These are phyloP conservation scores for Phytopythium helicoides DNA, from an alignment of 352 stramenopile species.

Conservation along the genomic window DNA sequence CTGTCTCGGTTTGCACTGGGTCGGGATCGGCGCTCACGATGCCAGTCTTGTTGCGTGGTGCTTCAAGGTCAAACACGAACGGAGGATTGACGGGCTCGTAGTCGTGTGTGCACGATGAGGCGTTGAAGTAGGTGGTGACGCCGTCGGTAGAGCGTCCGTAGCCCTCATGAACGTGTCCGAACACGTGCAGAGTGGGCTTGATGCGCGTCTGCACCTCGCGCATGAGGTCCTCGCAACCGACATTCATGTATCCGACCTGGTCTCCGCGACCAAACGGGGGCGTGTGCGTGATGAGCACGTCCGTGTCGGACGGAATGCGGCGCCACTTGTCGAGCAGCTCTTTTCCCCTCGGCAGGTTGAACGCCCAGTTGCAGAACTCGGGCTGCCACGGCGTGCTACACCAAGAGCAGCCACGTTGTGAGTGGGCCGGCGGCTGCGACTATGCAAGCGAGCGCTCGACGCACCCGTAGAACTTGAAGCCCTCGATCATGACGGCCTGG, in stretches of 20 bases:
- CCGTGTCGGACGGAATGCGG: constrained; percentile 53
- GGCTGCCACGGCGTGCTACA: constrained; percentile 69
- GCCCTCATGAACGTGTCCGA: constrained; percentile 90
- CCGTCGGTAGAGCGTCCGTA: constrained; percentile 72
- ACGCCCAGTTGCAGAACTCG: constrained; percentile 85
- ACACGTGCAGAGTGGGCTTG: constrained; percentile 79
- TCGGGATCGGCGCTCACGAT: constrained; percentile 7
- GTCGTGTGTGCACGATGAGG: constrained; percentile 70
- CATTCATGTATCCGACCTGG: constrained; percentile 39
- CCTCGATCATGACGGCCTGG: constrained; percentile 66
- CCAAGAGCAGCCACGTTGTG: background rate
- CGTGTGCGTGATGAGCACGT: constrained; percentile 89
- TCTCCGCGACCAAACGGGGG: constrained; percentile 83
- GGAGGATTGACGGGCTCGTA: constrained; percentile 70
- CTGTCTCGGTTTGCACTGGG: constrained; percentile 8
- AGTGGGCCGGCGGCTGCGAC: background rate
- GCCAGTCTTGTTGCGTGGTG: constrained; percentile 20
- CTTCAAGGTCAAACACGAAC: constrained; percentile 55
- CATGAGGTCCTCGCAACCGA: constrained; percentile 79
- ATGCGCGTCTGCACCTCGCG: constrained; percentile 63
- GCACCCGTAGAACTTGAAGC: constrained; percentile 73
- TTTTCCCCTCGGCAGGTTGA: constrained; percentile 59
- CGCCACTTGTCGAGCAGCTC: constrained; percentile 42
- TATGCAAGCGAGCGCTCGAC: background rate
- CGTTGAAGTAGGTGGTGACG: constrained; percentile 86